Percentiles rank a stretch among this genome's conserved stretches.
Conservation (phyloP, 2,329 filamentous ascomycete genomes). For the Fonsecaea pedrosoi region DNA sequence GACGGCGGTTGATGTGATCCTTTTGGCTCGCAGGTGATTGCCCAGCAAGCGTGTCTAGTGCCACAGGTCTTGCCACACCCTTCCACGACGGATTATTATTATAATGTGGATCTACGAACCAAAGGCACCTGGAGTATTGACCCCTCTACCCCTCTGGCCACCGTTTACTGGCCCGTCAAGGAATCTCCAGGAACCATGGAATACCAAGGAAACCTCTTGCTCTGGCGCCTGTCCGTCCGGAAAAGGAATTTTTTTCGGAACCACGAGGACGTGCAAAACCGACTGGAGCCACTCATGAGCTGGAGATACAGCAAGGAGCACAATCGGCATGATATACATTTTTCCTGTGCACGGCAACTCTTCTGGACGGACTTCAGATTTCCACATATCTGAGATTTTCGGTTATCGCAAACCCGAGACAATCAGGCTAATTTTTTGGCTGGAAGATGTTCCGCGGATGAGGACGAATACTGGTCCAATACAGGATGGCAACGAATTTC, state of each 20-base stretch:
- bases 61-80: constrained; percentile 20
- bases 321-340: not conserved
- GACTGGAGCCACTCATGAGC: not conserved
- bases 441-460: no score
- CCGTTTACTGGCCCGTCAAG: constrained; percentile 13
- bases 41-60: constrained; percentile 9
- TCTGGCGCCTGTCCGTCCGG: not conserved
- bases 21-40: constrained; percentile 14
- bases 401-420: not conserved
- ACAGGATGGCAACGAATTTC: not conserved
- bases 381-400: not conserved
- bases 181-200: not conserved
- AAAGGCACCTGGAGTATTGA: constrained; percentile 16
- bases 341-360: not conserved
- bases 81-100: constrained; percentile 14
- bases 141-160: constrained; percentile 19
- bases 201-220: constrained; percentile 12
- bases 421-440: not conserved
- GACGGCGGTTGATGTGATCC: constrained; percentile 22
- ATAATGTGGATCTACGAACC: constrained; percentile 10
- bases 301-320: not conserved
- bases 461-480: not conserved
- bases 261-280: not conserved
- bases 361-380: not conserved
- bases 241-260: constrained; percentile 4